Base-by-base conservation (phyloP, 768 basidiomycete species). In the Tricholoma terreum region DNA sequence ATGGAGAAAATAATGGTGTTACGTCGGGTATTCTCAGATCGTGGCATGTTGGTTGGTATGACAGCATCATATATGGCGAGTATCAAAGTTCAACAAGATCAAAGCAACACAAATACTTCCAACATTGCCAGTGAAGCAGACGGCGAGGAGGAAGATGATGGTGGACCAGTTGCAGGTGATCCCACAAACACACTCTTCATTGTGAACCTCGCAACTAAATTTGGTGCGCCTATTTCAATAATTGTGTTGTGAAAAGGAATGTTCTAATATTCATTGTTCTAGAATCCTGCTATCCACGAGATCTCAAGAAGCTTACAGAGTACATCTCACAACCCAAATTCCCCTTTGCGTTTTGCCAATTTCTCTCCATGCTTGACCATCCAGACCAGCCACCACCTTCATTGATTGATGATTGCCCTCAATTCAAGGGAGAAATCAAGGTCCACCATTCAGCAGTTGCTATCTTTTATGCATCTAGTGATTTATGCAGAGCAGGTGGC, bases 251-350 rank as follows among this genome's bases (percentile, higher is more conserved):
- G 34, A 35, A 35, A 35, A 35, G 12, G 34, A 35, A 35, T 35
- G 34, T 35, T 17, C 43, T 45, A 45, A 45, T 19, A 17, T 19
- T 45, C 19, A 38, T 17, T 21, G 34, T 14, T 54, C 35, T 38
- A 64, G 50, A 48, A 42, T 35, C 35, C 38, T 10, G 24, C 40
- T 56, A 54, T 55, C 60, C 65, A 3, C 22, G 27, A 9, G 15
- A 51, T n/a, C 9, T 65, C 4, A 5, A 35, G 6, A 33, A 30
- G 7, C 63, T 67, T 12, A 56, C 62, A 19, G 17, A 19, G 2
- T 55, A 65, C 24, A 56, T 65, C 27, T 6, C 52, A 4, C 60
- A 62, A 38, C 63, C 63, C 22, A 15, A 43, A 6, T 59, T 66
- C 14, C 55, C 58, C 1, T 43, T 46, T 7, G 58, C 63, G 21